A percentile compares a stretch with the other conserved stretches of the same genome.
These are phyloP conservation scores for Xylariaceae sp. DNA, from an alignment of 2,329 filamentous ascomycete genomes.

Conservation along the genomic window DNA sequence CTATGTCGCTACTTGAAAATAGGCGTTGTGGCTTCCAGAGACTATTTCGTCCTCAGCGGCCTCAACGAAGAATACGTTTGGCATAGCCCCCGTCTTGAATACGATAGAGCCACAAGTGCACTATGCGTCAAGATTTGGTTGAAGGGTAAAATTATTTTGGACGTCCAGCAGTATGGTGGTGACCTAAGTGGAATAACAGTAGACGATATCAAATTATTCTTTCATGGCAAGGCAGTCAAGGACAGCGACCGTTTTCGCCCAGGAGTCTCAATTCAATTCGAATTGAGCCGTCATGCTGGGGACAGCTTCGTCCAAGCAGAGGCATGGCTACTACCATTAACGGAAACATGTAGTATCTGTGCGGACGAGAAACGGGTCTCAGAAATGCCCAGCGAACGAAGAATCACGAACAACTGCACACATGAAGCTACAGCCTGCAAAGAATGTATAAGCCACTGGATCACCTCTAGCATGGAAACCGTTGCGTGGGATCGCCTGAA, in stretches of 20 bases:
- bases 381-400: constrained; percentile 40
- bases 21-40: constrained; percentile 26
- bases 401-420: constrained; percentile 38
- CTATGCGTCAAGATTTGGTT: constrained; percentile 30
- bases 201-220: constrained; percentile 30
- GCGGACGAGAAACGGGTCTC: constrained; percentile 43
- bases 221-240: constrained; percentile 23
- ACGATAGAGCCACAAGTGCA: constrained; percentile 19
- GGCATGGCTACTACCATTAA: constrained; percentile 41
- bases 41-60: constrained; percentile 40
- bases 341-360: constrained; percentile 43
- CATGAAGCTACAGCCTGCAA: constrained; percentile 41
- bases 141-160: constrained; percentile 21
- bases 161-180: constrained; percentile 19
- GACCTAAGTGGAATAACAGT: constrained; percentile 19
- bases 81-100: constrained; percentile 31
- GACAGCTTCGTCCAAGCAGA: constrained; percentile 41
- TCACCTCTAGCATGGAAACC: constrained; percentile 39
- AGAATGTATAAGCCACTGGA: constrained; percentile 44
- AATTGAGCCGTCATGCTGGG: constrained; percentile 35
- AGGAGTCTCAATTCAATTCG: constrained; percentile 41
- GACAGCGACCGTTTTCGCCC: constrained; percentile 28
- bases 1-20: constrained; percentile 42
- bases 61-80: constrained; percentile 44
- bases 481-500: constrained; percentile 42